Conservation (phyloP, 2,329 filamentous ascomycete species). For the Didymella pomorum region DNA sequence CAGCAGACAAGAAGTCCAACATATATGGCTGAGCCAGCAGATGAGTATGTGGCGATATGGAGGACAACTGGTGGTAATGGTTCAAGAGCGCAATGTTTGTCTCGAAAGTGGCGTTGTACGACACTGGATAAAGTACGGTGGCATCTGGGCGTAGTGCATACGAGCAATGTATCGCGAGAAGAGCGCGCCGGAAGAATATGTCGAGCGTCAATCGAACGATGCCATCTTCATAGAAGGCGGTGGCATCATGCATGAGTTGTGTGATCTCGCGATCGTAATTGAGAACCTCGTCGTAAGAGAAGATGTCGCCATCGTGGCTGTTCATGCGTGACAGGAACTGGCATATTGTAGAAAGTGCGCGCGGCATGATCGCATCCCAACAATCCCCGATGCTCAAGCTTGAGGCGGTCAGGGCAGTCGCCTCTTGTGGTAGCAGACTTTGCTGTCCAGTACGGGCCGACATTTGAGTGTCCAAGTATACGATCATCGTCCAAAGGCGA, state of each 20-base stretch:
- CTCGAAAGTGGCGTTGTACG: slow-evolving; percentile 46
- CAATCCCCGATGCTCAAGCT: slow-evolving; percentile 12
- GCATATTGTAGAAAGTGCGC: slow-evolving; percentile 25
- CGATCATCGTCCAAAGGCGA: slow-evolving; percentile 30
- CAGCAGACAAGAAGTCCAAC: slow-evolving; percentile 33
- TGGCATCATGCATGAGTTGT: slow-evolving; percentile 16
- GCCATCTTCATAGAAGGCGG: slow-evolving; percentile 18
- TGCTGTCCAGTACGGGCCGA: slow-evolving; percentile 30
- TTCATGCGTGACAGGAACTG: slow-evolving; percentile 27
- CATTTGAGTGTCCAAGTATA: slow-evolving; percentile 32
- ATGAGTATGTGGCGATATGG: slow-evolving; percentile 23
- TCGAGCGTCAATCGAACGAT: slow-evolving; percentile 28
- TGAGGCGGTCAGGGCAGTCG: background rate
- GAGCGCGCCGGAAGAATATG: slow-evolving; percentile 40
- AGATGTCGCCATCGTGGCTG: slow-evolving; percentile 19
- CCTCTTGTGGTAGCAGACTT: slow-evolving; percentile 25
- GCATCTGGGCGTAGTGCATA: slow-evolving; percentile 34
- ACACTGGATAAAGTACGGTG: slow-evolving; percentile 31
- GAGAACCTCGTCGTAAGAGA: slow-evolving; percentile 30
- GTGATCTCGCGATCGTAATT: slow-evolving; percentile 27
- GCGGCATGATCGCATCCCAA: slow-evolving; percentile 25
- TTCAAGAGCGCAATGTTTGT: slow-evolving; percentile 41
- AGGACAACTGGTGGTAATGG: slow-evolving; percentile 36
- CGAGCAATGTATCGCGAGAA: slow-evolving; percentile 38
- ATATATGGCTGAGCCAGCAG: slow-evolving; percentile 32